These are phyloP conservation scores for Laetiporus sulphureus DNA, from an alignment of 1,284 basidiomycete genomes.

Conservation along the genomic window DNA sequence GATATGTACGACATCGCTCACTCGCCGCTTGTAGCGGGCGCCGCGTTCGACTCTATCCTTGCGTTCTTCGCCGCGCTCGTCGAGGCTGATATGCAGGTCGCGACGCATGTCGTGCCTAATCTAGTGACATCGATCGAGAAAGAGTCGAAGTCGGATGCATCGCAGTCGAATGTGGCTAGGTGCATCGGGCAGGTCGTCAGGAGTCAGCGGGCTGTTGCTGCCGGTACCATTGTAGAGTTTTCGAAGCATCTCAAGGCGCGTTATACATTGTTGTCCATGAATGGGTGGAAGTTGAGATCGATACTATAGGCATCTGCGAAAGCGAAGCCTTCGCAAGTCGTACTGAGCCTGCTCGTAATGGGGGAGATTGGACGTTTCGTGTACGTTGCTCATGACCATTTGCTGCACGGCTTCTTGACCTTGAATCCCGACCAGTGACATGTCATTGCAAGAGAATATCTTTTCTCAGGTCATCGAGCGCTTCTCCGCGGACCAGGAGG, in stretches of 20 bases:
- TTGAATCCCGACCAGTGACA: constrained; percentile 51
- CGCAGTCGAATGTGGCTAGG: constrained; percentile 68
- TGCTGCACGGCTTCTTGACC: too few relatives aligned
- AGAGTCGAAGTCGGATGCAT: constrained; percentile 47
- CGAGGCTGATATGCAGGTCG: constrained; percentile 75
- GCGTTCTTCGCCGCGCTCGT: constrained; percentile 79
- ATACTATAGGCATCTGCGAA: constrained; percentile 50
- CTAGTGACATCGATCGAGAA: constrained; percentile 59
- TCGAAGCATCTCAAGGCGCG: constrained; percentile 68
- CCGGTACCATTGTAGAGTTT: constrained; percentile 78
- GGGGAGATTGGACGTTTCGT: constrained; percentile 87
- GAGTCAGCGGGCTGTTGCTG: constrained; percentile 61
- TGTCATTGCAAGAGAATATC: constrained; percentile 70
- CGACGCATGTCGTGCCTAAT: constrained; percentile 69
- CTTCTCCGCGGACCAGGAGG: constrained; percentile 75
- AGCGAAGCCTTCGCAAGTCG: constrained; percentile 56
- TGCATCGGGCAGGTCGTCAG: constrained; percentile 79
- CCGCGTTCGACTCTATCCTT: constrained; percentile 74
- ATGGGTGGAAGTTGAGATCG: too few relatives aligned
- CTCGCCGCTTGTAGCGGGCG: constrained; percentile 70
- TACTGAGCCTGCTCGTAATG: constrained; percentile 81
- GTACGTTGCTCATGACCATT: constrained; percentile 54
- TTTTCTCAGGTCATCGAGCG: constrained; percentile 70
- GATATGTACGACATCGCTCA: constrained; percentile 69
- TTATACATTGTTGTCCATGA: neutral